phyloP scores from a whole-genome alignment of 148 eudicot genomes.

The Simmondsia chinensis region DNA sequence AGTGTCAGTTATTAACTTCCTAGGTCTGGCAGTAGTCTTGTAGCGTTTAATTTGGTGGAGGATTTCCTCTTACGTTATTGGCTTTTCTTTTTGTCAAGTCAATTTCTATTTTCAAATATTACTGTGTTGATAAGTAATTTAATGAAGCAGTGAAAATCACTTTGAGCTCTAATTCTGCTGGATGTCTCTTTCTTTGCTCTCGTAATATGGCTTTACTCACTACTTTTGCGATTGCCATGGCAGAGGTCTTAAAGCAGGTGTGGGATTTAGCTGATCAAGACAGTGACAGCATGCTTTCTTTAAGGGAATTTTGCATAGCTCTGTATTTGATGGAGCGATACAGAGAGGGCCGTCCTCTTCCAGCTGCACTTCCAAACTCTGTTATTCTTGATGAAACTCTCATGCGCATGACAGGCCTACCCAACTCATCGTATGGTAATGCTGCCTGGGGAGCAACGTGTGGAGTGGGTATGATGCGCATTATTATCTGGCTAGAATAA shows the following conservation, averaged over 20 bases:
- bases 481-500: neutral
- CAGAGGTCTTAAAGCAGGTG: slow-evolving; percentile 94
- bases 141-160: too few relatives aligned
- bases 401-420: slow-evolving; percentile 73
- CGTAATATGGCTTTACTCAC: slow-evolving; percentile 1
- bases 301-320: slow-evolving; percentile 91
- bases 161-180: too few relatives aligned
- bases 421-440: slow-evolving; percentile 47
- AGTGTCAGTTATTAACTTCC: too few relatives aligned
- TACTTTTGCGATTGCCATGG: slow-evolving; percentile 6
- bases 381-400: slow-evolving; percentile 82
- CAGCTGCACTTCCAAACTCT: slow-evolving; percentile 69
- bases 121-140: too few relatives aligned
- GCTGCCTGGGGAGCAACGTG: slow-evolving; percentile 59
- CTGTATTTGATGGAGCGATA: slow-evolving; percentile 91
- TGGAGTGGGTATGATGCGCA: slow-evolving; percentile 27
- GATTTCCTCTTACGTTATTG: too few relatives aligned
- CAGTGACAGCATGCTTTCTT: slow-evolving; percentile 94
- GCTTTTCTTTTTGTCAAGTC: too few relatives aligned
- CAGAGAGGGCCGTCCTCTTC: slow-evolving; percentile 90
- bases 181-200: neutral
- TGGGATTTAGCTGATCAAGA: slow-evolving; percentile 99
- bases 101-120: too few relatives aligned
- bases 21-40: too few relatives aligned
- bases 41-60: too few relatives aligned